A percentile compares a stretch with the other conserved stretches of the same genome.
Evolutionary conservation across 176 grass and related monocot species (phyloP).

Genomic region (Cymbopogon citratus): DNA sequence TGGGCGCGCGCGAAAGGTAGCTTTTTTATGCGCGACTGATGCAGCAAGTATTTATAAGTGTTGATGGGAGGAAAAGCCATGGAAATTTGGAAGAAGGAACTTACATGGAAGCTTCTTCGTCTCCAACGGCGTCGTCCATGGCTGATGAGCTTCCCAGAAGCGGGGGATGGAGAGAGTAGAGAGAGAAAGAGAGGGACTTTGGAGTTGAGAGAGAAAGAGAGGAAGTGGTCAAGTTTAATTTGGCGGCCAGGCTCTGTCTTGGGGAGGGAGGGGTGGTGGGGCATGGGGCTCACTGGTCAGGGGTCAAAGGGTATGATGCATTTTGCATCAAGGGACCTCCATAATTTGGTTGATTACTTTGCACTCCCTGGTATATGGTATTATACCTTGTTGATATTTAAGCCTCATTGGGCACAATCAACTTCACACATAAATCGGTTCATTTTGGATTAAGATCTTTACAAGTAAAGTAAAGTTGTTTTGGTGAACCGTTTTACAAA

Average conservation of each 20-base stretch:
- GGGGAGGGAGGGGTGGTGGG: not conserved
- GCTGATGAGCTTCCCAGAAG: conserved; percentile 39
- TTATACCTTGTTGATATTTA: not conserved
- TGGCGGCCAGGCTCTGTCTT: not conserved
- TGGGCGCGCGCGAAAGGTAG: conserved; percentile 16
- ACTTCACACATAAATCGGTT: too few relatives aligned
- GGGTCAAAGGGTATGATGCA: not conserved
- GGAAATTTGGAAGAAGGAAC: conserved; percentile 29
- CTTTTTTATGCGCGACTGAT: conserved; percentile 15
- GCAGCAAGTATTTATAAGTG: conserved; percentile 14
- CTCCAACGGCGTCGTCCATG: conserved; percentile 42
- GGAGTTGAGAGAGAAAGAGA: not conserved
- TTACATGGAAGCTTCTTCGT: conserved; percentile 69
- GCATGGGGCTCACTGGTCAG: not conserved
- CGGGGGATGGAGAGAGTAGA: not conserved
- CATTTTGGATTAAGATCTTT: too few relatives aligned
- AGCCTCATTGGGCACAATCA: too few relatives aligned
- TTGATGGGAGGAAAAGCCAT: conserved; percentile 13
- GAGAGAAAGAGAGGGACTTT: not conserved
- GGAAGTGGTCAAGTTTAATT: conserved; percentile 42
- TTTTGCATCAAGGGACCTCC: not conserved
- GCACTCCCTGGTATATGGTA: not conserved
- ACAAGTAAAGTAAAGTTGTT: too few relatives aligned
- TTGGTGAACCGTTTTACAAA: too few relatives aligned
- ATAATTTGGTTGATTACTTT: not conserved